Conservation (phyloP, 1,284 basidiomycete species). For the Ceratobasidium sp. region DNA sequence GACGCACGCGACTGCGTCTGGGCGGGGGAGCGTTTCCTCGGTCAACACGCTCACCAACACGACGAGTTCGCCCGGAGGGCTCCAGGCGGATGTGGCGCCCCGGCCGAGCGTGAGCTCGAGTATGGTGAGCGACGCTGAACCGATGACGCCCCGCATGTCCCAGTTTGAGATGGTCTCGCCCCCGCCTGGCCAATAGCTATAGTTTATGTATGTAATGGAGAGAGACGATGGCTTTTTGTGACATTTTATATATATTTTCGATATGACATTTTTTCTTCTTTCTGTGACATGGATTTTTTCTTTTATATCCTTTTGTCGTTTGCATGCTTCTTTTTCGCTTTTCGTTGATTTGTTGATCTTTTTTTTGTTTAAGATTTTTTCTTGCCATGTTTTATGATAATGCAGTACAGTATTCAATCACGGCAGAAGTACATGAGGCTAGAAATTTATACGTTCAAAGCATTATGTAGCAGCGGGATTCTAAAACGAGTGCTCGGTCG, state of each 20-base stretch:
- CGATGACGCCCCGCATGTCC: constrained; percentile 47
- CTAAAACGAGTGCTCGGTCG: constrained; percentile 85
- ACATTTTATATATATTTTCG: constrained; percentile 19
- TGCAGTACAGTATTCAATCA: constrained; percentile 32
- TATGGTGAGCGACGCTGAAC: constrained; percentile 39
- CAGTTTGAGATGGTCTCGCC: constrained; percentile 49
- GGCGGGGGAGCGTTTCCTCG: constrained; percentile 22
- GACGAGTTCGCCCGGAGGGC: neutral
- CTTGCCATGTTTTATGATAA: constrained; percentile 36
- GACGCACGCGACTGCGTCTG: neutral
- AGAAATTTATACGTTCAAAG: neutral
- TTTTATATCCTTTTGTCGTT: neutral
- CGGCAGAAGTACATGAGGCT: neutral
- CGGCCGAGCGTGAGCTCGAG: constrained; percentile 42
- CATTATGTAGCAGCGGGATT: neutral
- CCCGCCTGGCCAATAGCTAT: constrained; percentile 22
- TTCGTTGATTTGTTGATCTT: constrained; percentile 9
- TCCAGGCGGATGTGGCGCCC: constrained; percentile 30
- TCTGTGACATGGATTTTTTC: constrained; percentile 37
- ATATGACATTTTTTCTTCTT: constrained; percentile 12
- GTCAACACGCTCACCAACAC: constrained; percentile 38
- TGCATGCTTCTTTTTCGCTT: constrained; percentile 22
- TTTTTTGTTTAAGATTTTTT: constrained; percentile 14
- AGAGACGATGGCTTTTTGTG: neutral
- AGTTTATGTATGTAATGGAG: constrained; percentile 11